phyloP scores from a whole-genome alignment of 345 rosid genomes.

The Combretum micranthum region DNA sequence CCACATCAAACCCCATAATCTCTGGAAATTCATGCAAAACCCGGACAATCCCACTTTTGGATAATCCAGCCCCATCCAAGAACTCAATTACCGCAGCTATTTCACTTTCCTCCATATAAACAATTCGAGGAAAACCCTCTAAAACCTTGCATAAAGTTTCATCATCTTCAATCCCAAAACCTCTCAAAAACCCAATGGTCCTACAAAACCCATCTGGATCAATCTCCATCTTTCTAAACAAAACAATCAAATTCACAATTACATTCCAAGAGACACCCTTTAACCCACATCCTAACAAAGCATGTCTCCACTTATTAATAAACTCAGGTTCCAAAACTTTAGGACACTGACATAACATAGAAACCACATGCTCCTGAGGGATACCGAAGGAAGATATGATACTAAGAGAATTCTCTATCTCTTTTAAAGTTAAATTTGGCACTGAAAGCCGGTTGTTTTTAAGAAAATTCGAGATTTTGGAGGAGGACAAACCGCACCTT shows the following conservation, averaged over 20 bases:
- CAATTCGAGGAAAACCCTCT: constrained; percentile 45
- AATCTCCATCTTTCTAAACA: constrained; percentile 40
- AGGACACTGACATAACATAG: constrained; percentile 55
- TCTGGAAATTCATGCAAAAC: constrained; percentile 45
- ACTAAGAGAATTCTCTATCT: constrained; percentile 46
- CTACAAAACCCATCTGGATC: constrained; percentile 36
- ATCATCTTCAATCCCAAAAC: constrained; percentile 51
- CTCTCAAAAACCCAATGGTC: constrained; percentile 31
- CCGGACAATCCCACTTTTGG: constrained; percentile 30
- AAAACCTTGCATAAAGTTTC: constrained; percentile 38
- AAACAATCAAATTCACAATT: constrained; percentile 38
- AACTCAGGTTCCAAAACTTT: constrained; percentile 50
- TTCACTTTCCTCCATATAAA: constrained; percentile 35
- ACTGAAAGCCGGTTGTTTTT: constrained; percentile 29
- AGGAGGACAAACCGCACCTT: constrained; percentile 61
- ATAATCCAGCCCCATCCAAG: constrained; percentile 35
- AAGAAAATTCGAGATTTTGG: constrained; percentile 43
- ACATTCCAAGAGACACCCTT: constrained; percentile 26
- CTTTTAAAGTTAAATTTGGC: constrained; percentile 27
- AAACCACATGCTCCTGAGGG: constrained; percentile 42
- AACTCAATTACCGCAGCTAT: constrained; percentile 41
- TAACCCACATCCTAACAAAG: constrained; percentile 17
- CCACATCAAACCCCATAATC: constrained; percentile 40
- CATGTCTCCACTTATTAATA: constrained; percentile 49
- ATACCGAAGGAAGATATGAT: constrained; percentile 47